phyloP scores from a whole-genome alignment of 2,329 filamentous ascomycete species.

The Cladosporium velox region DNA sequence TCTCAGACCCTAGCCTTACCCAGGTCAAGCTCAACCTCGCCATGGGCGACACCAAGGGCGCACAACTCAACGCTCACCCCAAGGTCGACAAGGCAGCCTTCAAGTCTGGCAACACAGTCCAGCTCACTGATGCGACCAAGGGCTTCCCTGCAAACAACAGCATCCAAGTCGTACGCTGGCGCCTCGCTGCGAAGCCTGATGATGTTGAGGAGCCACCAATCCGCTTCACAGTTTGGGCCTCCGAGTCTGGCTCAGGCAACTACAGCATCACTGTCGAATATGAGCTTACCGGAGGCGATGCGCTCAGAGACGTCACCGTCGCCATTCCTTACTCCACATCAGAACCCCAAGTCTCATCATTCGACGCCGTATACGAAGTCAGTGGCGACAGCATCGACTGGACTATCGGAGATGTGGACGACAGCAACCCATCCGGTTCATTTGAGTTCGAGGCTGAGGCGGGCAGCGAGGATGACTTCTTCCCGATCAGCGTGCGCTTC shows the following conservation, averaged over 20 bases:
- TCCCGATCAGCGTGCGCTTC: conserved; percentile 94
- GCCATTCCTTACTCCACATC: conserved; percentile 81
- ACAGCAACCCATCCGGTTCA: conserved; percentile 77
- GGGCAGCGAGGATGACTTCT: conserved; percentile 89
- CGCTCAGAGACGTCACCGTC: conserved; percentile 80
- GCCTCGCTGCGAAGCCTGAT: conserved; percentile 77
- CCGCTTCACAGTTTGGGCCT: conserved; percentile 97
- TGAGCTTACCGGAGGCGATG: conserved; percentile 79
- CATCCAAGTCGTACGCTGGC: conserved; percentile 92
- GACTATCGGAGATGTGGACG: conserved; percentile 84
- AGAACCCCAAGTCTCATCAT: conserved; percentile 87
- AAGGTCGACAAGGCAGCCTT: conserved; percentile 92
- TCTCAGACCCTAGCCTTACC: conserved; percentile 83
- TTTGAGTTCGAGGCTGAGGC: conserved; percentile 96
- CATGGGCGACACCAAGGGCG: conserved; percentile 75
- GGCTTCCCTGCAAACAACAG: conserved; percentile 94
- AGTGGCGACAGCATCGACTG: conserved; percentile 91
- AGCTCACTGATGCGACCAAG: conserved; percentile 83
- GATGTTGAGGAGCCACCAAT: conserved; percentile 83
- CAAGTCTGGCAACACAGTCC: conserved; percentile 78
- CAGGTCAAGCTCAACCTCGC: conserved; percentile 85
- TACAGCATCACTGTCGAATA: conserved; percentile 95
- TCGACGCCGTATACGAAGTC: conserved; percentile 92
- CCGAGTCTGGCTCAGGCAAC: conserved; percentile 76
- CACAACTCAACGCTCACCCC: conserved; percentile 91